phyloP scores from a whole-genome alignment of 352 stramenopile species.

The Globisporangium takayamanum region DNA sequence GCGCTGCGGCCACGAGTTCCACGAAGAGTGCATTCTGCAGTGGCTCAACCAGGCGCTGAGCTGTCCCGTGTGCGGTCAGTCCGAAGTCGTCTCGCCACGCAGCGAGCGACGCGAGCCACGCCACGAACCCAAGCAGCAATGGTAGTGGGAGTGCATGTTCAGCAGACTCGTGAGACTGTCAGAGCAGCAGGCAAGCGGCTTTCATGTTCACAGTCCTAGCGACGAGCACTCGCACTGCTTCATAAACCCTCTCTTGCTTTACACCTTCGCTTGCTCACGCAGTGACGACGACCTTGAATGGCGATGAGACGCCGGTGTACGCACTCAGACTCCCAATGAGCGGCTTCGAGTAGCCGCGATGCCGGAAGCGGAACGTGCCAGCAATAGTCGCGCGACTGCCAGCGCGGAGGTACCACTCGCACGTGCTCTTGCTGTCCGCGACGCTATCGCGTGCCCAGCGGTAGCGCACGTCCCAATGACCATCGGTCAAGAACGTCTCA shows the following conservation, averaged over 20 bases:
- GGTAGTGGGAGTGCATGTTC: too few species aligned
- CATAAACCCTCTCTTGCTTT: background rate
- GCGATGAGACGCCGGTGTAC: constrained; percentile 26
- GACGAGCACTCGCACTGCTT: background rate
- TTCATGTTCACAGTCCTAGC: too few species aligned
- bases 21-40: constrained; percentile 12
- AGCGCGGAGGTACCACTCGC: constrained; percentile 35
- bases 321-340: constrained; percentile 20
- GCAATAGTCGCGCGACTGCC: constrained; percentile 23
- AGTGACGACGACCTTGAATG: constrained; percentile 17
- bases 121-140: too few species aligned
- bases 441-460: constrained; percentile 24
- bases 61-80: constrained; percentile 7
- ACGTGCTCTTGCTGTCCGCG: constrained; percentile 35
- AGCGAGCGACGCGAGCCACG: too few species aligned
- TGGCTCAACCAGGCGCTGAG: constrained; percentile 8
- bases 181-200: too few species aligned
- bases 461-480: constrained; percentile 48
- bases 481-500: constrained; percentile 36
- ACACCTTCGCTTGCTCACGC: background rate
- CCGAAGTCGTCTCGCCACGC: background rate
- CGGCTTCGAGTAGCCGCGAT: constrained; percentile 37
- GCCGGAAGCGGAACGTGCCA: constrained; percentile 37
- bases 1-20: constrained; percentile 14
- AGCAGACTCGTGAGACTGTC: too few species aligned